phyloP scores from a whole-genome alignment of 495 filamentous ascomycete genomes.

The Daldinia decipiens region DNA sequence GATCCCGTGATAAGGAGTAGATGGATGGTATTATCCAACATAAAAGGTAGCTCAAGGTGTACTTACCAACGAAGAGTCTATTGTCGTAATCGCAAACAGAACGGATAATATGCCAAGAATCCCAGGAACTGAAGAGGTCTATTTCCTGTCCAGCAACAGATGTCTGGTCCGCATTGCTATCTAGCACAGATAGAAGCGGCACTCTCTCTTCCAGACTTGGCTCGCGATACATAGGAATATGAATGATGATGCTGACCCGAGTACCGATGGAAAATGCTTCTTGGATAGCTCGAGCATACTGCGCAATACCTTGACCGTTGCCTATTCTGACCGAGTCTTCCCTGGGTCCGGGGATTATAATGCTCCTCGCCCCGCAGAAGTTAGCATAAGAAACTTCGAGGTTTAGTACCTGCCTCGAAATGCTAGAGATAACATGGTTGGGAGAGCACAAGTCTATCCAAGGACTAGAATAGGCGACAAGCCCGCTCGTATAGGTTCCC shows the following conservation, averaged over 20 bases:
- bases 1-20: neutral
- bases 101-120: conserved; percentile 90
- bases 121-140: conserved; percentile 83
- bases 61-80: conserved; percentile 87
- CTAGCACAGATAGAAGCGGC: conserved; percentile 50
- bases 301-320: conserved; percentile 58
- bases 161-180: conserved; percentile 41
- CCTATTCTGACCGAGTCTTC: conserved; percentile 54
- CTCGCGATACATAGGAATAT: conserved; percentile 79
- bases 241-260: conserved; percentile 82
- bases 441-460: conserved; percentile 92
- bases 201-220: conserved; percentile 54
- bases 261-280: conserved; percentile 77
- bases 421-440: conserved; percentile 79
- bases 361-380: conserved; percentile 87
- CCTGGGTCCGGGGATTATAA: conserved; percentile 82
- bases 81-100: conserved; percentile 85
- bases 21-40: neutral
- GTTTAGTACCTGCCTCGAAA: conserved; percentile 89
- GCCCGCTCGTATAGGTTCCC: conserved; percentile 72
- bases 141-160: conserved; percentile 50
- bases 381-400: conserved; percentile 92
- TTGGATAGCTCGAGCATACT: conserved; percentile 87
- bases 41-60: conserved; percentile 5
- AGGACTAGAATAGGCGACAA: conserved; percentile 78